A percentile compares a stretch with the other conserved stretches of the same genome.
phyloP scores from a whole-genome alignment of 2,329 filamentous ascomycete species.

The Aureobasidium sp. region DNA sequence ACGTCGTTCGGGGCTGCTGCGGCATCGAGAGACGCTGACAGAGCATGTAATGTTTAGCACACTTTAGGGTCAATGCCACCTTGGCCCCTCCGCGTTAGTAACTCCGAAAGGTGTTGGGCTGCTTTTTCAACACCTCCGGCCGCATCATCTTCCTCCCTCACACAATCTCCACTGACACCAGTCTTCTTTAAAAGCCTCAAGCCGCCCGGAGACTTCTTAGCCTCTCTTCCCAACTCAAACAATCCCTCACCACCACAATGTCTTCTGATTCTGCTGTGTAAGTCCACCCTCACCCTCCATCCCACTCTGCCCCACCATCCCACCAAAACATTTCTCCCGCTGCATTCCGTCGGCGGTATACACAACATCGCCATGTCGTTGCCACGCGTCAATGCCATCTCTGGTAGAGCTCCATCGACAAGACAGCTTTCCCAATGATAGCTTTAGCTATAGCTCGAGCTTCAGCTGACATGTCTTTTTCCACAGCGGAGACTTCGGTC shows the following conservation, averaged over 20 bases:
- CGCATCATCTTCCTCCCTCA: slow-evolving; percentile 5
- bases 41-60: slow-evolving; percentile 11
- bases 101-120: slow-evolving; percentile 13
- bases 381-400: background rate
- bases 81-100: slow-evolving; percentile 12
- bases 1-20: slow-evolving; percentile 8
- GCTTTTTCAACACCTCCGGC: slow-evolving; percentile 12
- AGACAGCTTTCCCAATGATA: background rate
- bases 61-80: slow-evolving; percentile 13
- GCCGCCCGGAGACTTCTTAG: slow-evolving; percentile 15
- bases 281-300: slow-evolving; percentile 14
- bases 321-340: slow-evolving; percentile 13
- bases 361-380: background rate
- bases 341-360: background rate
- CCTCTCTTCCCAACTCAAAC: slow-evolving; percentile 16
- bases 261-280: slow-evolving; percentile 22
- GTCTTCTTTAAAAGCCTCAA: slow-evolving; percentile 13
- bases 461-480: slow-evolving; percentile 5
- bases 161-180: slow-evolving; percentile 10
- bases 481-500: slow-evolving; percentile 43
- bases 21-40: slow-evolving; percentile 12
- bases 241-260: slow-evolving; percentile 18
- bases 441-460: slow-evolving; percentile 5
- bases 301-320: slow-evolving; percentile 11
- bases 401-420: background rate